These are phyloP conservation scores for Phellopilus nigrolimitatus DNA, from an alignment of 1,284 basidiomycete species.

Conservation along the genomic window DNA sequence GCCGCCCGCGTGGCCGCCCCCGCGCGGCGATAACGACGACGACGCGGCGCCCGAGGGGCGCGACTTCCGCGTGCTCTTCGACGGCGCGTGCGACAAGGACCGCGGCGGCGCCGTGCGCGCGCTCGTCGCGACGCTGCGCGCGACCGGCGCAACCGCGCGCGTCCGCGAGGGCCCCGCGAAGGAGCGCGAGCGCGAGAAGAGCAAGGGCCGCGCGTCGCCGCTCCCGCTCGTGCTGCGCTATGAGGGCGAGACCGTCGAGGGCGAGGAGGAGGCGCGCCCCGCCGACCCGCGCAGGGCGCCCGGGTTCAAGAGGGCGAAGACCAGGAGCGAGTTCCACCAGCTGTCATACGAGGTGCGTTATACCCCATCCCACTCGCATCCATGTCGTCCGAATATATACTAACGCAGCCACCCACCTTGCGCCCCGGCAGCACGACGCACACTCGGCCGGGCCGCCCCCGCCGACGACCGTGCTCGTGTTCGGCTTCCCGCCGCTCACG, in stretches of 20 bases:
- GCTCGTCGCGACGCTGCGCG: conserved; percentile 50
- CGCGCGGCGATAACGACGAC: no score
- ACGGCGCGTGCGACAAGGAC: conserved; percentile 49
- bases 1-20: conserved; percentile 43
- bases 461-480: conserved; percentile 70
- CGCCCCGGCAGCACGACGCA: conserved; percentile 82
- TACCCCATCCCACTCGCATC: background rate
- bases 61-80: conserved; percentile 59
- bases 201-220: conserved; percentile 31
- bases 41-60: no score
- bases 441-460: conserved; percentile 76
- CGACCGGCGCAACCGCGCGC: conserved; percentile 36
- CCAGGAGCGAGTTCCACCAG: conserved; percentile 43
- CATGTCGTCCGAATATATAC: no score
- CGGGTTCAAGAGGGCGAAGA: conserved; percentile 31
- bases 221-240: conserved; percentile 43
- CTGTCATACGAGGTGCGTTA: conserved; percentile 59
- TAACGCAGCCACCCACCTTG: no score
- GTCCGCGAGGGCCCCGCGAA: no score
- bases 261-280: conserved; percentile 40
- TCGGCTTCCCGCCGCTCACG: conserved; percentile 69
- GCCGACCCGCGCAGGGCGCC: conserved; percentile 53
- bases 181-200: conserved; percentile 60
- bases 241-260: conserved; percentile 51
- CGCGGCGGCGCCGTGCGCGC: conserved; percentile 36